These are phyloP conservation scores for Coffea humblotiana DNA, from an alignment of 305 asterid species.

Conservation along the genomic window DNA sequence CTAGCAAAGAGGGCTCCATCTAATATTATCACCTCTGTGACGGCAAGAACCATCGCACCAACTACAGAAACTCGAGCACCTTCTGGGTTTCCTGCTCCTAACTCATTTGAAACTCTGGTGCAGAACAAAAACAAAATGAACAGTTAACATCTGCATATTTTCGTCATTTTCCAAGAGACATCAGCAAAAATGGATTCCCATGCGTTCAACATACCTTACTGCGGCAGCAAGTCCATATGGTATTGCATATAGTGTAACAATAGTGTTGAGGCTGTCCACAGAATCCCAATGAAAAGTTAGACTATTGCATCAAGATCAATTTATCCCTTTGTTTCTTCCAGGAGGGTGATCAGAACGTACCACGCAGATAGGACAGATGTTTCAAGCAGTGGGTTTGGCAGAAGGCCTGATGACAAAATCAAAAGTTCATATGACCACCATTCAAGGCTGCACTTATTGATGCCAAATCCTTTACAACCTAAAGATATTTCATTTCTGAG, in stretches of 20 bases:
- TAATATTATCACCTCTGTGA: constrained; percentile 32
- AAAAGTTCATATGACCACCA: constrained; percentile 83
- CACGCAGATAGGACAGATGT: constrained; percentile 69
- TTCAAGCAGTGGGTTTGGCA: constrained; percentile 76
- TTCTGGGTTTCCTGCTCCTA: constrained; percentile 63
- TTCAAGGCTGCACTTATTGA: constrained; percentile 44
- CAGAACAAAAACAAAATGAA: constrained; percentile 27
- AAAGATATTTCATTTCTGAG: too few relatives aligned
- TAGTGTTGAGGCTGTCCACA: constrained; percentile 51
- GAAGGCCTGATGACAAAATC: constrained; percentile 56
- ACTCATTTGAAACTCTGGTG: constrained; percentile 69
- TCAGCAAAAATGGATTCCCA: too few relatives aligned
- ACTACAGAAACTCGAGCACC: constrained; percentile 51
- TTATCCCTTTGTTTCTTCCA: not conserved
- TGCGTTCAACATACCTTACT: constrained; percentile 44
- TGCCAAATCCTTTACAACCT: not conserved
- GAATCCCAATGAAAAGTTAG: too few relatives aligned
- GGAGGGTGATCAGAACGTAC: constrained; percentile 31
- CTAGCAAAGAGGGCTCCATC: constrained; percentile 41
- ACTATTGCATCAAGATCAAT: too few relatives aligned
- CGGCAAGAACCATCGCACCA: constrained; percentile 49
- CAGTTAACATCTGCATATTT: too few relatives aligned
- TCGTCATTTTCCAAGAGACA: too few relatives aligned
- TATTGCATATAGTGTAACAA: constrained; percentile 57
- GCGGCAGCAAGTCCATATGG: constrained; percentile 73